Evolutionary conservation across 176 grass and related monocot species (phyloP).

Genomic region (Ensete ventricosum): DNA sequence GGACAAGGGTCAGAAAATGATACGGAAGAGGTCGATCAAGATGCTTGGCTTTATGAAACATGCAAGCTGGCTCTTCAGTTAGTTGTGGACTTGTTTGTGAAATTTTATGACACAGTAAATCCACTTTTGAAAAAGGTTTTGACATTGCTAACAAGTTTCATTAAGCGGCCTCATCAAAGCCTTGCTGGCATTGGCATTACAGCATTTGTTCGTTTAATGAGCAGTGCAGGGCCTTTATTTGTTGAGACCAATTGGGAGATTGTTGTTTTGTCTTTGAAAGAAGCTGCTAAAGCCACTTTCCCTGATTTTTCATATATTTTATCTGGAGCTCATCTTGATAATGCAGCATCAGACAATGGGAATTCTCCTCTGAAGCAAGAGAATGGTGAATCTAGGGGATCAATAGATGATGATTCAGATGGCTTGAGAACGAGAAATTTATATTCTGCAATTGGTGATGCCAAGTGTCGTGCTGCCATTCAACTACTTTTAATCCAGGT

Average conservation of each 20-base stretch:
- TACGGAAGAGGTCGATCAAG: conserved; percentile 68
- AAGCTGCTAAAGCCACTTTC: conserved; percentile 70
- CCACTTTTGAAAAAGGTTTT: conserved; percentile 86
- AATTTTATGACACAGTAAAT: conserved; percentile 95
- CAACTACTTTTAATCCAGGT: conserved; percentile 99
- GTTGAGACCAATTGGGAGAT: conserved; percentile 84
- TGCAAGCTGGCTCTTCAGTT: conserved; percentile 96
- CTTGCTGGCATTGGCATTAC: conserved; percentile 97
- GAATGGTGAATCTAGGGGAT: conserved; percentile 41
- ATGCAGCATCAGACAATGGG: conserved; percentile 43
- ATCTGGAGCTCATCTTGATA: conserved; percentile 67
- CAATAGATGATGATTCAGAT: conserved; percentile 53
- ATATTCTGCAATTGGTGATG: conserved; percentile 86
- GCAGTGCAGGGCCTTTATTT: conserved; percentile 83
- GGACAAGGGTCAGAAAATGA: conserved; percentile 61
- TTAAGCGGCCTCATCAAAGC: conserved; percentile 97
- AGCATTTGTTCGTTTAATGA: conserved; percentile 97
- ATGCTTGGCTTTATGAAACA: conserved; percentile 97
- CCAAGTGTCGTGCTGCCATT: conserved; percentile 90
- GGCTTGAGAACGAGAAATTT: conserved; percentile 62
- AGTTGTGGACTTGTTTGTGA: conserved; percentile 97
- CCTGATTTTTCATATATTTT: conserved; percentile 84
- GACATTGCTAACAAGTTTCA: conserved; percentile 89
- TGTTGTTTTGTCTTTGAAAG: conserved; percentile 87
- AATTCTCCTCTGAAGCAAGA: conserved; percentile 40